These are phyloP conservation scores for Hirschioporus abietinus DNA, from an alignment of 768 basidiomycete species.

Conservation along the genomic window DNA sequence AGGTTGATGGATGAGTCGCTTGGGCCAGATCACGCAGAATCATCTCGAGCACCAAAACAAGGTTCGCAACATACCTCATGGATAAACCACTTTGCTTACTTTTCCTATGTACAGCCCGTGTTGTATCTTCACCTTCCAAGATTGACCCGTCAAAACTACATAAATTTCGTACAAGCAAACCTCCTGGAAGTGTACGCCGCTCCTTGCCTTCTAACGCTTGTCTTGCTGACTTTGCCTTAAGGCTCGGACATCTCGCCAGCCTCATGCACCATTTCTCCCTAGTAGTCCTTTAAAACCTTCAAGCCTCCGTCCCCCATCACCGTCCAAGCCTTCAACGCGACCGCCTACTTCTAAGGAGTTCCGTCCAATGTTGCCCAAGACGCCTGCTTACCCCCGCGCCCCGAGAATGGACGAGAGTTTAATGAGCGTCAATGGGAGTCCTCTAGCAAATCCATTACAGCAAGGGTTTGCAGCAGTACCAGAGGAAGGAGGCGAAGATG, in stretches of 20 bases:
- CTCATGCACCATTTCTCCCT: slow-evolving; percentile 34
- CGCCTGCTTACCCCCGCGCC: slow-evolving; percentile 53
- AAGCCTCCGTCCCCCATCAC: slow-evolving; percentile 27
- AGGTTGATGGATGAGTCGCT: slow-evolving; percentile 38
- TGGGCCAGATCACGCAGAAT: slow-evolving; percentile 43
- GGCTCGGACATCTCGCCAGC: slow-evolving; percentile 35
- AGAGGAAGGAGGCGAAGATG: slow-evolving; percentile 26
- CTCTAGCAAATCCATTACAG: slow-evolving; percentile 72
- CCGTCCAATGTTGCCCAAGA: slow-evolving; percentile 62
- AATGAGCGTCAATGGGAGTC: slow-evolving; percentile 79
- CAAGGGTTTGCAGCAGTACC: slow-evolving; percentile 41
- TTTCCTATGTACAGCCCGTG: background rate
- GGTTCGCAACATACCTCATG: slow-evolving; percentile 34
- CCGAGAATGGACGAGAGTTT: slow-evolving; percentile 73
- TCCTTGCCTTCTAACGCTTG: background rate
- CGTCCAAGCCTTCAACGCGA: slow-evolving; percentile 17
- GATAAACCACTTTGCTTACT: background rate
- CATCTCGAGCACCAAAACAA: slow-evolving; percentile 50
- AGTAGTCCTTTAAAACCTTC: slow-evolving; percentile 19
- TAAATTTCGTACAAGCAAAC: background rate
- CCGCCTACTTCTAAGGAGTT: slow-evolving; percentile 62
- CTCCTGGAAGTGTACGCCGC: slow-evolving; percentile 3
- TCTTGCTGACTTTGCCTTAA: background rate
- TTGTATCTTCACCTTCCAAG: background rate
- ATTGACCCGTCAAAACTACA: slow-evolving; percentile 3